phyloP scores from a whole-genome alignment of 2,329 filamentous ascomycete genomes.

The Leptographium radiaticola region DNA sequence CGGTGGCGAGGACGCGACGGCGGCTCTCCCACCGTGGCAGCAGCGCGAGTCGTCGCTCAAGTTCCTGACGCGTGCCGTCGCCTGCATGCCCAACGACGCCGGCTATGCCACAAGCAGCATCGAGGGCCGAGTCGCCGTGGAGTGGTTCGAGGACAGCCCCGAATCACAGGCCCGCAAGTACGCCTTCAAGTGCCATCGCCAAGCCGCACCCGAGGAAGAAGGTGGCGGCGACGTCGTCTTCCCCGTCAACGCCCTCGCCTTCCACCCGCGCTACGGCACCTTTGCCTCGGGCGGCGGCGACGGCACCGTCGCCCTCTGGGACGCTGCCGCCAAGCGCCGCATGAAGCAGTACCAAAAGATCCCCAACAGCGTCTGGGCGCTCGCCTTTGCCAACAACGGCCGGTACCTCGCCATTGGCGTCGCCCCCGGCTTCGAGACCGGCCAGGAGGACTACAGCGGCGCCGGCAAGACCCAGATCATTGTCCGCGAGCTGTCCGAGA shows the following conservation, averaged over 20 bases:
- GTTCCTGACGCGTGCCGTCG: constrained; percentile 85
- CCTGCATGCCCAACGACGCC: constrained; percentile 92
- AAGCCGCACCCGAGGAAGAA: constrained; percentile 48
- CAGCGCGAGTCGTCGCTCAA: constrained; percentile 86
- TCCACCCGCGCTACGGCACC: constrained; percentile 71
- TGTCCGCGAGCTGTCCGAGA: constrained; percentile 72
- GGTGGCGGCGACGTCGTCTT: constrained; percentile 70
- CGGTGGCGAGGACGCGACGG: constrained; percentile 17
- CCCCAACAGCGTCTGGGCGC: constrained; percentile 60
- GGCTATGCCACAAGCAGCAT: constrained; percentile 90
- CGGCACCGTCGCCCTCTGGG: constrained; percentile 85
- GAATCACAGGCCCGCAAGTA: constrained; percentile 90
- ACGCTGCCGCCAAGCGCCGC: constrained; percentile 77
- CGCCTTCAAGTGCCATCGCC: constrained; percentile 95
- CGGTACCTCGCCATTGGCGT: constrained; percentile 66
- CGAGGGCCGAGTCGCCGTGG: constrained; percentile 88
- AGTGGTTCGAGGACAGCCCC: constrained; percentile 87
- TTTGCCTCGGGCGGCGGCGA: constrained; percentile 87
- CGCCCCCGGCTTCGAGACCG: constrained; percentile 80
- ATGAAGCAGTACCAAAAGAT: constrained; percentile 84
- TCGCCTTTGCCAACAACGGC: constrained; percentile 68
- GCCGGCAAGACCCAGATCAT: constrained; percentile 65
- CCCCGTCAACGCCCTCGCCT: constrained; percentile 79
- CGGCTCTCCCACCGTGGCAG: constrained; percentile 69
- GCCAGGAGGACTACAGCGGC: constrained; percentile 63